Base-by-base conservation (phyloP, 371 early-diverging fungal species). In the Haplosporangium sp. region DNA sequence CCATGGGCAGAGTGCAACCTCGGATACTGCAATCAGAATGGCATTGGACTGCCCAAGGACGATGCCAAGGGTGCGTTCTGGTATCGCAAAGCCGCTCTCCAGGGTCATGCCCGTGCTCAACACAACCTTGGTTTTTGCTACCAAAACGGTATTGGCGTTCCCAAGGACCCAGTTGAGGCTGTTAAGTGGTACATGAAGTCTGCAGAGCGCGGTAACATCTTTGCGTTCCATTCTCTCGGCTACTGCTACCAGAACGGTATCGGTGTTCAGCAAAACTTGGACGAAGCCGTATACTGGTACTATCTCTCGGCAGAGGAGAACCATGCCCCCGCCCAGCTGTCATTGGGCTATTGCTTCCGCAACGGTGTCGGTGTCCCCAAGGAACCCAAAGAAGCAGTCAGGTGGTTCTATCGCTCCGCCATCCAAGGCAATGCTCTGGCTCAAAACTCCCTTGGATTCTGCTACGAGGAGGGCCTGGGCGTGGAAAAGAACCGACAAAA, bases 201-300 rank as follows among this genome's bases (percentile, higher is more conserved):
- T 29, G 95, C 96, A 2, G 89, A 87, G 45, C 88, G 88, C 40
- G 94, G 92, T 23, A 92, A 94, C 62, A 86, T 91, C 12, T 89
- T 93, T 66, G 96, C 94, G 3, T 88, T 89, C 57, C 94, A 94
- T 58, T 93, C 93, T 3, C 86, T 96, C 41, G 98, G 96, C 8
- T 95, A 92, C 70, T 96, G 97, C 74, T 95, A 91, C 73, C 95
- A 94, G 57, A 94, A 96, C 70, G 97, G 95, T 16, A 86, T 93
- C 48, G 95, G 95, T 12, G 90, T 94, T 6, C 82, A 73, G 13
- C 85, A 85, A 70, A 81, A 94, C 81, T 84, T 89, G 48, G 76
- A 83, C 51, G 84, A 86, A 63, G 93, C 95, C 5, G 89, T 95
- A 9, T 87, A 89, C 67, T 89, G 86, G 89, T 95, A 93, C 80